phyloP scores from a whole-genome alignment of 2,329 filamentous ascomycete species.

The Bipolaris victoriae region DNA sequence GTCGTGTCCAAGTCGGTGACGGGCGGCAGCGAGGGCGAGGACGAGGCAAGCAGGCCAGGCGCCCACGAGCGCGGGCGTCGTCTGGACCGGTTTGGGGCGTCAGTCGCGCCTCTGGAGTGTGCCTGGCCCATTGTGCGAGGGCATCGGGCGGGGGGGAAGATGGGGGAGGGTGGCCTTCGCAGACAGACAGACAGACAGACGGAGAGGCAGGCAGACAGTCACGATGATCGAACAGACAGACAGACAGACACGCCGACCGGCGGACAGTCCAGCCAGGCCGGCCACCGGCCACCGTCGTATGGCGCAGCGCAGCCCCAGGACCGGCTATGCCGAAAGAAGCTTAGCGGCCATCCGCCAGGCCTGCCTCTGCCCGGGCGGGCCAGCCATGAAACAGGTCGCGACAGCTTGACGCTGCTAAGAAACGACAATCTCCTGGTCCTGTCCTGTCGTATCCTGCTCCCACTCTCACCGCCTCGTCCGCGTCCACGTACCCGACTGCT shows the following conservation, averaged over 20 bases:
- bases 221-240: neutral
- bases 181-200: constrained; percentile 12
- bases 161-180: constrained; percentile 21
- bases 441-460: neutral
- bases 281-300: neutral
- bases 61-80: constrained; percentile 44
- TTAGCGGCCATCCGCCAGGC: neutral
- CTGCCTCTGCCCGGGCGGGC: constrained; percentile 8
- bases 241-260: neutral
- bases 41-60: constrained; percentile 30
- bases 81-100: constrained; percentile 34
- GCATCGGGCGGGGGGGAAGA: constrained; percentile 23
- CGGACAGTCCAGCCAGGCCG: neutral
- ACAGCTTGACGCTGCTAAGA: constrained; percentile 5
- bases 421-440: neutral
- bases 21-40: constrained; percentile 11
- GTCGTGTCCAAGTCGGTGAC: constrained; percentile 21
- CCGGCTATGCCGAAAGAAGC: too few relatives aligned
- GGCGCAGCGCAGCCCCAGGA: constrained; percentile 16
- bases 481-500: neutral
- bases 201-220: neutral
- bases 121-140: constrained; percentile 49
- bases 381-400: constrained; percentile 10
- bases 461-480: constrained; percentile 14
- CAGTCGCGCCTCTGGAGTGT: constrained; percentile 40